These are phyloP conservation scores for Symbiotaphrina buchneri DNA, from an alignment of 495 filamentous ascomycete species.

Conservation along the genomic window DNA sequence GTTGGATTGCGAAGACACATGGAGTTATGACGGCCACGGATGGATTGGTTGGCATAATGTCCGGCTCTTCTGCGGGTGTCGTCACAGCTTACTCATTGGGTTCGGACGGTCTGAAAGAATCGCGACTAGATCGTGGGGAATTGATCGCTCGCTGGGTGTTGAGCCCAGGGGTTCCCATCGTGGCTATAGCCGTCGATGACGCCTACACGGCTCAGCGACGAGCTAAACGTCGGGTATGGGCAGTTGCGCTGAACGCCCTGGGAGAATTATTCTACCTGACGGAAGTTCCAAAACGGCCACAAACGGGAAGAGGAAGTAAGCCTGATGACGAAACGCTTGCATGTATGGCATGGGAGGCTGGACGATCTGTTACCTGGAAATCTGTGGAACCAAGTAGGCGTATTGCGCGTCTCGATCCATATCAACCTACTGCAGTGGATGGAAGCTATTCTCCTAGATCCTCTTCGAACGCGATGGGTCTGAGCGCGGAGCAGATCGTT, in stretches of 20 bases:
- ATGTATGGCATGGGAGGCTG: constrained; percentile 53
- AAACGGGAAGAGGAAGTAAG: constrained; percentile 9
- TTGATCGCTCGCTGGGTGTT: constrained; percentile 72
- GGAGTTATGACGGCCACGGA: constrained; percentile 47
- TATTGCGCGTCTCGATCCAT: constrained; percentile 44
- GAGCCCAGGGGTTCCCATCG: constrained; percentile 80
- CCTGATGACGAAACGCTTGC: constrained; percentile 26
- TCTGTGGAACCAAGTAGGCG: constrained; percentile 57
- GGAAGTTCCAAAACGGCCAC: constrained; percentile 30
- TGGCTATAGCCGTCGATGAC: constrained; percentile 69
- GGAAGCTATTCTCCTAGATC: constrained; percentile 45
- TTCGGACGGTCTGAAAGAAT: constrained; percentile 36
- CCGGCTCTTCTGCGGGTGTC: constrained; percentile 71
- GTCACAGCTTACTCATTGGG: constrained; percentile 65
- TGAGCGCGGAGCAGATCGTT: constrained; percentile 41
- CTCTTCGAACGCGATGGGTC: constrained; percentile 47
- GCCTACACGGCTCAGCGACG: constrained; percentile 46
- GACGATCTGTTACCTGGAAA: constrained; percentile 58
- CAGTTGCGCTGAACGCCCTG: constrained; percentile 69
- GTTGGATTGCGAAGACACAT: constrained; percentile 82
- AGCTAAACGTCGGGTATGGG: constrained; percentile 53
- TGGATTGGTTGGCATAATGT: constrained; percentile 59
- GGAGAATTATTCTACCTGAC: constrained; percentile 78
- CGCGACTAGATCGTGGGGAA: constrained; percentile 47
- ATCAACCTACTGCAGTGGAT: constrained; percentile 28